Evolutionary conservation across 257 asterid genomes (phyloP).

Genomic region (Perilla frutescens): DNA sequence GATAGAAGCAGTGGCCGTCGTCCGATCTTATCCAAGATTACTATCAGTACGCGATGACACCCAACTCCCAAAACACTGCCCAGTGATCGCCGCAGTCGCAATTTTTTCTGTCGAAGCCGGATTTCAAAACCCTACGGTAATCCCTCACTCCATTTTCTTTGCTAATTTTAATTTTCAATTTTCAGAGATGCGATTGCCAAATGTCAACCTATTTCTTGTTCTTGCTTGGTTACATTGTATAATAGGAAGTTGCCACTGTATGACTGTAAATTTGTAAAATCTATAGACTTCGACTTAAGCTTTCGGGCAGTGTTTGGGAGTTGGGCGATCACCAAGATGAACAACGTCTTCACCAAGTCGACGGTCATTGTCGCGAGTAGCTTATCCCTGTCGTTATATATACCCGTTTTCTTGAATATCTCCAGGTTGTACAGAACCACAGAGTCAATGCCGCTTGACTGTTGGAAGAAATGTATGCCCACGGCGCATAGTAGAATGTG

Average conservation of each 20-base stretch:
- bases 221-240: not conserved
- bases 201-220: not conserved
- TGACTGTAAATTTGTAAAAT: too few relatives aligned
- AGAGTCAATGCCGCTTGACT: slow-evolving; percentile 68
- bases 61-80: not conserved
- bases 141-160: not conserved
- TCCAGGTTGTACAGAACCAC: slow-evolving; percentile 63
- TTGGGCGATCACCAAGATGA: too few relatives aligned
- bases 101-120: not conserved
- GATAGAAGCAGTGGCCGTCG: too few relatives aligned
- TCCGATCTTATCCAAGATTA: too few relatives aligned
- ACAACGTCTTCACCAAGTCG: slow-evolving; percentile 59
- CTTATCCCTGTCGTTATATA: slow-evolving; percentile 26
- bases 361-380: slow-evolving; percentile 68
- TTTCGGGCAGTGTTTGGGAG: too few relatives aligned
- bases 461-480: slow-evolving; percentile 74
- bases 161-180: not conserved
- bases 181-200: slow-evolving; percentile 2
- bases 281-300: not conserved
- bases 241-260: not conserved
- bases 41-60: too few relatives aligned
- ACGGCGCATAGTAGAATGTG: slow-evolving; percentile 59
- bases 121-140: not conserved
- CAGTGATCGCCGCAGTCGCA: not conserved
- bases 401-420: slow-evolving; percentile 62